These are phyloP conservation scores for Grigorovia yakushimaensis DNA, from an alignment of 805 yeast species.

Conservation along the genomic window DNA sequence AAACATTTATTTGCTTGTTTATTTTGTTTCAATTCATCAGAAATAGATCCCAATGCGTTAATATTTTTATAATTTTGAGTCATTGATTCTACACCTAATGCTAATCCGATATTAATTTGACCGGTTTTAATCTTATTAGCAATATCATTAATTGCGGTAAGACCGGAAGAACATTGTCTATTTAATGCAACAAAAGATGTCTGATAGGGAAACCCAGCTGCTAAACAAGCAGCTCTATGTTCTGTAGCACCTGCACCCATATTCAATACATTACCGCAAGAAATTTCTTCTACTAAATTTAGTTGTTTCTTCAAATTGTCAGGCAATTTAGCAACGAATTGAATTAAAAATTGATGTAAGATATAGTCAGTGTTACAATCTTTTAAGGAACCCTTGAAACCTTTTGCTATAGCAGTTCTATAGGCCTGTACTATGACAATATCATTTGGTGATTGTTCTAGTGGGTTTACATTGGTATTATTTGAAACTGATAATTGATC, in stretches of 20 bases:
- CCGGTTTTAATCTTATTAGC: slow-evolving; percentile 83
- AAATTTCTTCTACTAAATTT: slow-evolving; percentile 67
- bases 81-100: slow-evolving; percentile 93
- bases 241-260: slow-evolving; percentile 92
- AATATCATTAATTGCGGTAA: slow-evolving; percentile 81
- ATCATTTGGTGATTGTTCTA: slow-evolving; percentile 62
- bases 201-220: slow-evolving; percentile 80
- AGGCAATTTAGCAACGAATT: slow-evolving; percentile 45
- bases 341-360: slow-evolving; percentile 53
- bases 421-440: slow-evolving; percentile 85
- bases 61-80: slow-evolving; percentile 74
- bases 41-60: slow-evolving; percentile 53
- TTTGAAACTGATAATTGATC: slow-evolving; percentile 18
- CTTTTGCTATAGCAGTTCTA: slow-evolving; percentile 84
- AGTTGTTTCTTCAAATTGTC: slow-evolving; percentile 36
- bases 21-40: slow-evolving; percentile 37
- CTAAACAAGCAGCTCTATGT: slow-evolving; percentile 84
- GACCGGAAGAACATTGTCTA: slow-evolving; percentile 92
- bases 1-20: slow-evolving; percentile 60
- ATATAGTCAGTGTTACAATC: slow-evolving; percentile 77
- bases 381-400: slow-evolving; percentile 77
- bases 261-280: slow-evolving; percentile 86
- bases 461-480: background rate
- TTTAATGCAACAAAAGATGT: slow-evolving; percentile 76
- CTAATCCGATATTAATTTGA: slow-evolving; percentile 85